Base-by-base conservation (phyloP, 192 early-diverging fungal genomes). In the Linnemannia zychae region DNA sequence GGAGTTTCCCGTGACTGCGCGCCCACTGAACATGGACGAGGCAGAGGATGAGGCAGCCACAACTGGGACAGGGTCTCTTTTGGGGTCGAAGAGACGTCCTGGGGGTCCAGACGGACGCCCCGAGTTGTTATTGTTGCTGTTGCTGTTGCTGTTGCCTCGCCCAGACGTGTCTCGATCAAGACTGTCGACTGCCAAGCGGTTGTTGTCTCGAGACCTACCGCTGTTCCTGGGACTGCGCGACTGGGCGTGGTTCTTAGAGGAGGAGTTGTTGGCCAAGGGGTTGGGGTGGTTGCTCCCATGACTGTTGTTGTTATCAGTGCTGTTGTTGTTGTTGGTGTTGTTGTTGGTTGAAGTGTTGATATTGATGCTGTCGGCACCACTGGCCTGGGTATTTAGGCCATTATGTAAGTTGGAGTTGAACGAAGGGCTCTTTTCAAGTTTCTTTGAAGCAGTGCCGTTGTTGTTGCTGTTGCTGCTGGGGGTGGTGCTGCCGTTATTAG, bases 391-490 rank as follows among this genome's bases (percentile, higher is more conserved):
- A 57, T 66, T 84, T 70, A 84, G 49, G 53, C 82, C 82, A 84
- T 84, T 78, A 52, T 65, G 24, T 28, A 79, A 79, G 69, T 69
- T 76, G 33, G 34, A 75, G 74, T 75, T 79, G 67, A 77, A 79
- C 18, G 81, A 83, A 9, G 81, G 71, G 31, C 81, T 83, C 52
- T 81, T 81, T 73, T 82, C 80, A 71, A 82, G 74, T 44, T 77
- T 82, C 67, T 68, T 76, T 47, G 74, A 69, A 22, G 76, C 57
- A 63, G 72, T 46, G 65, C 40, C 69, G 34, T 68, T 80, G 67
- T 44, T 49, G 71, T 15, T 73, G 48, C 24, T 50, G 48, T n/a
- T 73, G 72, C 46, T 67, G 16, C 65, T 15, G 16, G 31, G 11
- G 16, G 44, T 37, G 71, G 3, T 34, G 31, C 33, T 44, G 44